Evolutionary conservation across 495 filamentous ascomycete species (phyloP), one percentile per base, ranked within the genome.

Genomic region (Aspergillus mulundensis): DNA sequence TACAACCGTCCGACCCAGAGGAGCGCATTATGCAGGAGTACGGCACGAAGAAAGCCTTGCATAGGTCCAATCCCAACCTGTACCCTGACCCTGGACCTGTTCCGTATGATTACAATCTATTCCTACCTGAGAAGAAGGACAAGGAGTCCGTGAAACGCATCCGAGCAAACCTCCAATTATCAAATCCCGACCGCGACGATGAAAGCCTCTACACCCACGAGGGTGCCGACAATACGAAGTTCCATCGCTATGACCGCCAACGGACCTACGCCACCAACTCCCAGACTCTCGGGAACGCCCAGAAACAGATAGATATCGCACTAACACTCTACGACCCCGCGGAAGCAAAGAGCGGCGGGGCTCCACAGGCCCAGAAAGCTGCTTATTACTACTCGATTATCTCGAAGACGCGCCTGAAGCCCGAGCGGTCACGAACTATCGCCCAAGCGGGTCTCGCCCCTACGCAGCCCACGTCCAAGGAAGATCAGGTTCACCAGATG

Each of bases 311-410:
- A 48, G 82, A 86, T 45, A 71, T 87, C 45, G 84, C 82, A 5
- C 30, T 88, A 25, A 82, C 83, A 0, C 68, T 88, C 30, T 85
- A 87, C 66, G 76, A 88, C 56, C 82, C 81, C 32, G 83, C 87
- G 53, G 57, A 68, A 65, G 68, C 16, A 55, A 60, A 34, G 39
- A 49, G n/a, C 34, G 38, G 55, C 20, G 14, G 42, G 18, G 15
- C 24, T 34, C 20, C 51, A 4, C 44, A 51, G 32, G 76, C 83
- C 56, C 84, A 83, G 64, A 85, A 81, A 60, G 94, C 81, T 18
- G 92, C 89, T 8, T 97, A 89, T 71, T 97, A 91, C 67, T 97
- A 97, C 62, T 91, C 92, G 0, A 83, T 97, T 58, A 71, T 89
- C 51, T 87, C 90, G 71, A 85, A 81, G 64, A 80, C 78, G 24